Evolutionary conservation across 2,329 filamentous ascomycete genomes (phyloP), one percentile per base, ranked within the genome.

Genomic region (Aspergillus udagawae): DNA sequence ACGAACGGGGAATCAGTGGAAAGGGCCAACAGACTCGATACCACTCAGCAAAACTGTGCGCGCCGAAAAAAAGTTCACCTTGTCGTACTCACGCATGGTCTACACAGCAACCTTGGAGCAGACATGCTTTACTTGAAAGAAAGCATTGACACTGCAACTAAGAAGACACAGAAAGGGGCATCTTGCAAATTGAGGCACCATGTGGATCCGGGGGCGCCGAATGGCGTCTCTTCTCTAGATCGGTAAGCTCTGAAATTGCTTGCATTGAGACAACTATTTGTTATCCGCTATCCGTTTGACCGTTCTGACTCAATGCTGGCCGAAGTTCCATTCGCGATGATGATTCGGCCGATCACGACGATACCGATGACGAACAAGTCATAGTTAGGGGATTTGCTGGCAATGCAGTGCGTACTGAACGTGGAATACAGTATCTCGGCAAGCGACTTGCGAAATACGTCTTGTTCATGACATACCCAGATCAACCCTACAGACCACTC

Each of bases 121-220:
- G 94, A 99, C 72, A 96, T 99, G 94, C 80, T 99, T 21, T 99
- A 90, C 70, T 77, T 99, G 72, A 99, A 99, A 70, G 94, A 99
- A 75, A 96, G 91, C 73, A 97, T 99, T 60, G 94, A 99, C 76
- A 86, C 86, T 28, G 87, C 90, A 2, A 88, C 88, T 3, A 87
- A 80, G 65, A 86, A 93, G 25, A 10, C 42, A 20, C 42, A 45
- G 12, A 21, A 25, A 25, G 20, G 70, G 88, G 90, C 28, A 87
- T 59, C 21, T 49, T 56, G 29, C 49, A 77, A 85, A 51, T 87
- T 90, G 72, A 85, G 41, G 20, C 41, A 86, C 41, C 38, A 44
- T 25, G 21, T 47, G 35, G 9, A 87, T 82, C 70, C 81, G 84
- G 81, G 64, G 80, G 78, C 49, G 56, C 55, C 35, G 12, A 27